Evolutionary conservation across 306 rosid genomes (phyloP), one percentile per base, ranked within the genome.

Genomic region (Begonia masoniana): DNA sequence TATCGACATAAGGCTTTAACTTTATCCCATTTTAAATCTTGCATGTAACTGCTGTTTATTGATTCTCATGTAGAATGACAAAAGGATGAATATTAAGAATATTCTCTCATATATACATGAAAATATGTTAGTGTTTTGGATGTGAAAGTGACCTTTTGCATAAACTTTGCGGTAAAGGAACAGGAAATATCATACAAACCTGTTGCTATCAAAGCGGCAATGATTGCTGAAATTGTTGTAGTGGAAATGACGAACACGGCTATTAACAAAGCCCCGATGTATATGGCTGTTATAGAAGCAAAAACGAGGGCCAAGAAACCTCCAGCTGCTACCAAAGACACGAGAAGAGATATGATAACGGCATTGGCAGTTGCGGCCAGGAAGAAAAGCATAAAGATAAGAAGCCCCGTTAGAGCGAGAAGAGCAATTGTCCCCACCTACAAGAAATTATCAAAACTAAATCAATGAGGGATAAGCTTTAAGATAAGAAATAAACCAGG

Each of bases 291-390:
- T 39, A 75, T 68, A 60, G 59, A 70, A 15, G 76, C 76, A 65
- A 86, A 80, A 78, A 82, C 82, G 64, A 86, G 49, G 61, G 94
- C 96, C 74, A 86, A 68, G 77, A 86, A 86, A 52, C 96, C 94
- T 69, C 96, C 96, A 15, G 82, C 94, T 10, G 78, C 94, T 35
- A 82, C 96, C 76, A 86, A 62, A n/a, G 96, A 78, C 47, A 82
- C 15, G 14, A 86, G 70, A 52, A 86, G 74, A 21, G 84, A 71
- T 63, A 86, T 63, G 21, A 80, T 62, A 42, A 86, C 15, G 52
- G 84, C 96, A 61, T 80, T 86, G 74, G 78, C 17, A 48, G 94
- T 82, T 50, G 94, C 96, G 15, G 79, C 68, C 70, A 78, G 57
- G 61, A 82, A 78, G 93, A 86, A 86, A 68, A 86, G 78, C 78